phyloP scores from a whole-genome alignment of 2,329 filamentous ascomycete genomes.

The Periconia sp. region DNA sequence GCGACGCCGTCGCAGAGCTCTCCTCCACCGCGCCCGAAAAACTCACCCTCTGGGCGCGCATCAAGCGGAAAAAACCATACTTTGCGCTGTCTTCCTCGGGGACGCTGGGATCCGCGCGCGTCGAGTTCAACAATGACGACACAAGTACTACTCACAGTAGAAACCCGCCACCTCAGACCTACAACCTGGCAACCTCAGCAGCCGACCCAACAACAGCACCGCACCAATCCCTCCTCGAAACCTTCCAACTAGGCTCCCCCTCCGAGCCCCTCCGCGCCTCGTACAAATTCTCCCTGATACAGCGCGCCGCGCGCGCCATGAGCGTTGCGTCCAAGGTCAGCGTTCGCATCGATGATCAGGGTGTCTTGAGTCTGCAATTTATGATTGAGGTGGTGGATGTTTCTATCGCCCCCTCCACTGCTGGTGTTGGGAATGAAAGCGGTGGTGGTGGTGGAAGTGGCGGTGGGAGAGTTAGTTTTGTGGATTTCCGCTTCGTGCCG shows the following conservation, averaged over 20 bases:
- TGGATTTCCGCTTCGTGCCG: constrained; percentile 82
- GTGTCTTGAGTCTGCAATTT: constrained; percentile 91
- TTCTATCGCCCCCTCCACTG: not conserved
- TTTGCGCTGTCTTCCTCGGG: constrained; percentile 72
- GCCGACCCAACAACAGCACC: constrained; percentile 17
- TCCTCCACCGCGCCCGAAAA: constrained; percentile 69
- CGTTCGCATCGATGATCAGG: constrained; percentile 81
- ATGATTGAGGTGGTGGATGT: constrained; percentile 82
- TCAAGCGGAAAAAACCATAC: constrained; percentile 54
- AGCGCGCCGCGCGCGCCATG: constrained; percentile 90
- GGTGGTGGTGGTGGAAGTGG: no score
- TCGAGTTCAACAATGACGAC: constrained; percentile 58
- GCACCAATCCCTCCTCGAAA: constrained; percentile 63
- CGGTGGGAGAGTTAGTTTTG: constrained; percentile 63
- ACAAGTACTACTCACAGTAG: not conserved
- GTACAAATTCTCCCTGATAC: constrained; percentile 86
- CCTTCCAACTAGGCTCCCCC: constrained; percentile 61
- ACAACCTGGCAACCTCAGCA: not conserved
- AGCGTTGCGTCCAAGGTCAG: constrained; percentile 88
- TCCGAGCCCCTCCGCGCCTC: constrained; percentile 51
- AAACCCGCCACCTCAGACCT: constrained; percentile 8
- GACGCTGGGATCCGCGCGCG: constrained; percentile 60
- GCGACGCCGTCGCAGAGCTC: constrained; percentile 72
- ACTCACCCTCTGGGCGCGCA: constrained; percentile 60
- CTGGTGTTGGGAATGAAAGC: no score